Conservation (phyloP, 176 grass and related monocot genomes). For the Hordeum vulgare region DNA sequence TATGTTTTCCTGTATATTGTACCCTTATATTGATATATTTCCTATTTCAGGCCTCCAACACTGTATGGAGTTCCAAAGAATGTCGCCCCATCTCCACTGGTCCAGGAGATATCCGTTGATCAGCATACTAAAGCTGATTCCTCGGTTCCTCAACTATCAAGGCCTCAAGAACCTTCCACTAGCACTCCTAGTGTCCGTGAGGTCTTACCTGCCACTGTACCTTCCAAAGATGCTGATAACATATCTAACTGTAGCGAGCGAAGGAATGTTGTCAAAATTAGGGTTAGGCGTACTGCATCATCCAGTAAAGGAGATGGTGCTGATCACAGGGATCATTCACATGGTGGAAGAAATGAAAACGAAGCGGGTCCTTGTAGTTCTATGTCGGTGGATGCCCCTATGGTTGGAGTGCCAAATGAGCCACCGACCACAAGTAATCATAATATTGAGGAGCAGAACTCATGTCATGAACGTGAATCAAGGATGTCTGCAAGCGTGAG, state of each 20-base stretch:
- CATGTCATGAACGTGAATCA: constrained; percentile 63
- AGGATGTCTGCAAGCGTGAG: constrained; percentile 82
- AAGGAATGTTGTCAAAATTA: constrained; percentile 88
- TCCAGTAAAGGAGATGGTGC: constrained; percentile 78
- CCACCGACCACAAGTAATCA: constrained; percentile 56
- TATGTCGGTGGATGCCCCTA: constrained; percentile 90
- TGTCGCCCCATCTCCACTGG: constrained; percentile 14
- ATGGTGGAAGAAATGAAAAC: constrained; percentile 62
- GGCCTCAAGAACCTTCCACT: constrained; percentile 58
- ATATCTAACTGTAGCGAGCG: constrained; percentile 86
- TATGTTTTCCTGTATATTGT: background rate
- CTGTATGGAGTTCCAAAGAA: constrained; percentile 74
- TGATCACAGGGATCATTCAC: constrained; percentile 44
- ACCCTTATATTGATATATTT: constrained; percentile 8
- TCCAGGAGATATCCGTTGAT: constrained; percentile 50
- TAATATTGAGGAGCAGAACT: constrained; percentile 59
- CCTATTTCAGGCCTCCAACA: constrained; percentile 56
- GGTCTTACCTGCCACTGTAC: constrained; percentile 47
- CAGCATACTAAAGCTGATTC: constrained; percentile 45
- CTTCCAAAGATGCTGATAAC: constrained; percentile 70
- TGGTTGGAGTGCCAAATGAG: constrained; percentile 42
- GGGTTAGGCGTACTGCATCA: constrained; percentile 61
- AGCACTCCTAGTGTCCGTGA: constrained; percentile 57
- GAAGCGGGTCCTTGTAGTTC: constrained; percentile 85
- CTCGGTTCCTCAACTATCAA: constrained; percentile 44